Percentiles rank a stretch among this genome's conserved stretches.
These are phyloP conservation scores for Ensete glaucum DNA, from an alignment of 176 grass and related monocot genomes.

Conservation along the genomic window DNA sequence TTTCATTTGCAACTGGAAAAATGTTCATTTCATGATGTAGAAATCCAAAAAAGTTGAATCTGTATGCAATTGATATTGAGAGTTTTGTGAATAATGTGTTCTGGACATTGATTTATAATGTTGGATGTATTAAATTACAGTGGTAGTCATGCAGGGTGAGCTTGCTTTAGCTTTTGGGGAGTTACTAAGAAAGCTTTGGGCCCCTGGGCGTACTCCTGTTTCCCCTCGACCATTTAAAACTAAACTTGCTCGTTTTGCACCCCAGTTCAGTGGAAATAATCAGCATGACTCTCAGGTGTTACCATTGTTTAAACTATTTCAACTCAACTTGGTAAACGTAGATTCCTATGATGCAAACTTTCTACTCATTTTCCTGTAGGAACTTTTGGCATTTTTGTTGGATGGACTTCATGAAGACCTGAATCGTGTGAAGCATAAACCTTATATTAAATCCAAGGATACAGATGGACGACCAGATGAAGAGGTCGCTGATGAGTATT, in stretches of 20 bases:
- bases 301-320: not conserved
- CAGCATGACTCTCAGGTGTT: conserved; percentile 95
- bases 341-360: conserved; percentile 10
- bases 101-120: conserved; percentile 1
- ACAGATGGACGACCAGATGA: conserved; percentile 93
- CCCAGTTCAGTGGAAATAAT: conserved; percentile 97
- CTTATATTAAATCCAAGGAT: conserved; percentile 81
- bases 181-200: conserved; percentile 90
- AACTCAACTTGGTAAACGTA: not conserved
- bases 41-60: not conserved
- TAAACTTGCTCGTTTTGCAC: conserved; percentile 90
- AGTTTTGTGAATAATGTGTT: not conserved
- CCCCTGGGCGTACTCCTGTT: conserved; percentile 75
- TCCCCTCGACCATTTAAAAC: conserved; percentile 87
- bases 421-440: conserved; percentile 94
- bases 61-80: not conserved
- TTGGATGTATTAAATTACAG: conserved; percentile 67
- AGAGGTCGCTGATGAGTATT: conserved; percentile 94
- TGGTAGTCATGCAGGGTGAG: conserved; percentile 99
- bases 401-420: conserved; percentile 98
- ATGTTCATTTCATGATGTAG: not conserved
- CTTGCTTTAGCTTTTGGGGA: conserved; percentile 98
- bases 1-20: not conserved
- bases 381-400: conserved; percentile 89
- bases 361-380: conserved; percentile 28